Base-by-base conservation (phyloP, 441 rosid species). In the Biscutella laevigata region DNA sequence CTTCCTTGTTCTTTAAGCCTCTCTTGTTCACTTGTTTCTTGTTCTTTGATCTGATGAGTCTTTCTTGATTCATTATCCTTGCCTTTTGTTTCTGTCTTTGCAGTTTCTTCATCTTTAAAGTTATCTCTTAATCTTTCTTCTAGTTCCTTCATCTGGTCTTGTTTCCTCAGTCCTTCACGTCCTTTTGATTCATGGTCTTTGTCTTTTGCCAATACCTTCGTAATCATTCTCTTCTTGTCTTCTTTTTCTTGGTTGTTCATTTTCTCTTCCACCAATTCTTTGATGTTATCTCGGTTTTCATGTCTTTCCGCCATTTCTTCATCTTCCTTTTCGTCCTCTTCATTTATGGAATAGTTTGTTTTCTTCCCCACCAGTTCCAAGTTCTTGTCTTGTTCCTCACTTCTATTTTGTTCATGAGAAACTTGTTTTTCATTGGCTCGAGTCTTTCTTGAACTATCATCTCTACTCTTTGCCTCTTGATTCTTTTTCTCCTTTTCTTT, bases 21-120 rank as follows among this genome's bases (percentile, higher is more conserved):
- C 30, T 12, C 29, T 13, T 24, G 53, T 11, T 48, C 30, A 15
- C 22, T 27, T 41, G 46, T 36, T 53, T 60, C 76, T 45, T 62
- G 32, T 64, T 15, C 55, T 38, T 22, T 53, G 30, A 8, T 46
- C 53, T 43, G 27, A n/a, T 44, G 9, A 19, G 26, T 24, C 51
- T 62, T 54, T 29, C 59, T 54, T 28, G 37, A 24, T 49, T 35
- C 41, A 42, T 27, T 9, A 4, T 51, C 45, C 36, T 40, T 12
- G 55, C 49, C 26, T 58, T 58, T n/a, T 50, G 59, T 44, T 50
- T 21, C 27, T 40, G 25, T 42, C 44, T 17, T 19, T 41, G 20
- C 7, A 1, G 24, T 36, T 48, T 40, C 38, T 40, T 48, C 58
- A 17, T 56, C 57, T 48, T 32, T 2, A 19, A 3, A 52, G 20